Percentiles rank a stretch among this genome's conserved stretches.
phyloP scores from a whole-genome alignment of 78 protist species.

The Dictyostelium citrinum region DNA sequence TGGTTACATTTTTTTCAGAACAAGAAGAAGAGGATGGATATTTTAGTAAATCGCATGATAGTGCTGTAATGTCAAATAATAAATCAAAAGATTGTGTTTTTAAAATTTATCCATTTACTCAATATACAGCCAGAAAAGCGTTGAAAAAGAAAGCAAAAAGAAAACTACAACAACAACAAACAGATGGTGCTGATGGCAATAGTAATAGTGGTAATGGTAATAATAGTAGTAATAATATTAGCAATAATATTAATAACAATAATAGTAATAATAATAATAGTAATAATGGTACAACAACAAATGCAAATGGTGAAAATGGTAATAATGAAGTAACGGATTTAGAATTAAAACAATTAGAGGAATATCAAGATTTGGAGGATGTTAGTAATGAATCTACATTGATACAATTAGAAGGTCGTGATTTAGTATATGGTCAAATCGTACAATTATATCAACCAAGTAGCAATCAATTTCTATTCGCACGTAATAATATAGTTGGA shows the following conservation, averaged over 20 bases:
- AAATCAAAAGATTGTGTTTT: conserved; percentile 69
- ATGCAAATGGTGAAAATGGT: neutral
- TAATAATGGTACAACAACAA: neutral
- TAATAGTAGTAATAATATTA: neutral
- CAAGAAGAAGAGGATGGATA: conserved; percentile 75
- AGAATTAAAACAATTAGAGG: conserved; percentile 64
- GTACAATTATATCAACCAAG: conserved; percentile 52
- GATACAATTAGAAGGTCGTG: conserved; percentile 71
- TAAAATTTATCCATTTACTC: conserved; percentile 68
- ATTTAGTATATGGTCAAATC: conserved; percentile 64
- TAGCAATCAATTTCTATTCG: conserved; percentile 59
- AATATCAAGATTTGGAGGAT: conserved; percentile 73
- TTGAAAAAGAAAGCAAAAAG: conserved; percentile 53
- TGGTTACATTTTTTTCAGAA: conserved; percentile 68
- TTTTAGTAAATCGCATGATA: conserved; percentile 31
- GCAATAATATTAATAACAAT: neutral
- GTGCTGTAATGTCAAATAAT: conserved; percentile 7
- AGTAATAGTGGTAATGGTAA: neutral
- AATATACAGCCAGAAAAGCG: conserved; percentile 72
- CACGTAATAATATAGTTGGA: conserved; percentile 35
- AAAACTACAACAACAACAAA: neutral
- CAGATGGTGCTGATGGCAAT: neutral
- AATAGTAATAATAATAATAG: neutral
- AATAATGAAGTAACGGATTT: conserved; percentile 5
- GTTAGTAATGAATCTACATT: conserved; percentile 37